Evolutionary conservation across 768 basidiomycete species (phyloP), one percentile per base, ranked within the genome.

Genomic region (Collybia nuda): DNA sequence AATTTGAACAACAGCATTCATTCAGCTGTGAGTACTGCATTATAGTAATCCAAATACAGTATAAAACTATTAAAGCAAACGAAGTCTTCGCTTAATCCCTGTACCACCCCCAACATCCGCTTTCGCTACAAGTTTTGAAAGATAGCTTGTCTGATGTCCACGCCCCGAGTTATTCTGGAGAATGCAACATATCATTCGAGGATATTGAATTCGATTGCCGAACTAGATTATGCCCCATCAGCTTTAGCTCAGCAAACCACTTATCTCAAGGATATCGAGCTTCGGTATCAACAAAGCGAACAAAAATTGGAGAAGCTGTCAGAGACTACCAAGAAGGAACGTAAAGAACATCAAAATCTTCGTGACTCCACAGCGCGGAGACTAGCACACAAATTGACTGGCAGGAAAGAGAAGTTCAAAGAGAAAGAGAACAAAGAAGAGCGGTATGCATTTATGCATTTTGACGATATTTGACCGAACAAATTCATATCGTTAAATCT

Each of bases 341-440:
- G 73, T 44, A 73, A 73, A 57, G 75, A 73, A 48, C 73, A 79
- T 56, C 68, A 71, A 48, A 53, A 60, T 14, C 49, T 76, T 41
- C 61, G 73, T 17, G 70, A 77, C 50, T 73, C 75, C 18, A 71
- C 72, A 6, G 60, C 70, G 12, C 56, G 67, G 32, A 57, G 71
- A 51, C 59, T 76, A 12, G 70, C 74, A 0, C 68, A 72, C 44
- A 72, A 67, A 55, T 45, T 77, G 14, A 62, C 72, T 3, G 76
- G 77, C 3, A 67, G 69, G 51, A 69, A 64, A 53, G 73, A 73
- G 38, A 68, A 74, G 53, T 77, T 66, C 55, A 68, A 69, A 40
- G 73, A 68, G 14, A 73, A 61, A 60, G 72, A 66, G 44, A 70
- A 63, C 35, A 75, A 78, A 51, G 77, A 77, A 55, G 77, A 79